phyloP scores from a whole-genome alignment of 106 monocot genomes.

The Chionographis japonica region DNA sequence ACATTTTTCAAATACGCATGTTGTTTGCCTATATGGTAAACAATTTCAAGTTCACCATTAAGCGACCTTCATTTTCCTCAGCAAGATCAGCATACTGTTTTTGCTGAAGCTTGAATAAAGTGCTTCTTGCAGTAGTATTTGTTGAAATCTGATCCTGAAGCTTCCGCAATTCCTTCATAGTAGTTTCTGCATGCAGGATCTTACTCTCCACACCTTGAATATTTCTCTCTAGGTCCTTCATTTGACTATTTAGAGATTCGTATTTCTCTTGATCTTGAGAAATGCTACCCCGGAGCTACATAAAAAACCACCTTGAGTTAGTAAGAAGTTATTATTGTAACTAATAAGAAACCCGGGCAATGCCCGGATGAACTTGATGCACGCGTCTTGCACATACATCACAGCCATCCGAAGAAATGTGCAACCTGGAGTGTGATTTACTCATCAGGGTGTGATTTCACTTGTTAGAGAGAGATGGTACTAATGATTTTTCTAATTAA shows the following conservation, averaged over 20 bases:
- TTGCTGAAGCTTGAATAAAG: slow-evolving; percentile 83
- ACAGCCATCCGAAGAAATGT: too few relatives aligned
- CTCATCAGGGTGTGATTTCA: too few relatives aligned
- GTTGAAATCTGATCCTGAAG: slow-evolving; percentile 80
- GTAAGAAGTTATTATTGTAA: background rate
- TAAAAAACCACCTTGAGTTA: background rate
- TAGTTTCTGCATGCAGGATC: slow-evolving; percentile 60
- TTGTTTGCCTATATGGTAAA: slow-evolving; percentile 1
- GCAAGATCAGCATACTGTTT: slow-evolving; percentile 86
- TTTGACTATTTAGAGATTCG: slow-evolving; percentile 71
- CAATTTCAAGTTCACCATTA: background rate
- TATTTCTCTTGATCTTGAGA: slow-evolving; percentile 88
- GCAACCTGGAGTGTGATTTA: too few relatives aligned
- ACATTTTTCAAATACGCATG: background rate
- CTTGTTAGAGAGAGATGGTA: too few relatives aligned
- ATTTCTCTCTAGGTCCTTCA: slow-evolving; percentile 61
- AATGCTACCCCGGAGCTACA: slow-evolving; percentile 79
- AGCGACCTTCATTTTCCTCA: slow-evolving; percentile 96
- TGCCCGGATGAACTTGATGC: too few relatives aligned
- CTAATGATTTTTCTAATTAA: too few relatives aligned
- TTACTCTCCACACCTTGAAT: slow-evolving; percentile 62
- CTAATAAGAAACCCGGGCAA: too few relatives aligned
- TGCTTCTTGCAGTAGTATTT: slow-evolving; percentile 63
- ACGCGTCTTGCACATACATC: too few relatives aligned
- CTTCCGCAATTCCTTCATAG: slow-evolving; percentile 71